phyloP scores from a whole-genome alignment of 1,284 basidiomycete genomes.

The Cryptococcus depauperatus region DNA sequence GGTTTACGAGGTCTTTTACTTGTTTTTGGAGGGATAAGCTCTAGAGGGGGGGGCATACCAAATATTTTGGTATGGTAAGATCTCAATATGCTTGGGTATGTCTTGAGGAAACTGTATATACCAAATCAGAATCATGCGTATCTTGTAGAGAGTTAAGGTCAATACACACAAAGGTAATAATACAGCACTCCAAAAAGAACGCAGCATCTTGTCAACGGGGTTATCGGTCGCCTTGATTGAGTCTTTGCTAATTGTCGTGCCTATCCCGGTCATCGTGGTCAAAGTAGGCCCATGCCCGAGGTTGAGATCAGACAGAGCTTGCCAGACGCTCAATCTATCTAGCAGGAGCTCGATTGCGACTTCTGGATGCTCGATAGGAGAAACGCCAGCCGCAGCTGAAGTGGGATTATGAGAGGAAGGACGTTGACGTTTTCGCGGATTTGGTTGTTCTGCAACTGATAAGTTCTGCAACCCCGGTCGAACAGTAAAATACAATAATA shows the following conservation, averaged over 20 bases:
- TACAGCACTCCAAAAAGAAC: conserved; percentile 26
- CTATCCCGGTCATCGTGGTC: neutral
- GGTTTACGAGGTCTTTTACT: conserved; percentile 34
- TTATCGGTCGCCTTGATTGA: conserved; percentile 10
- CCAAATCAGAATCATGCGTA: too few relatives aligned
- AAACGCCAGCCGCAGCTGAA: neutral
- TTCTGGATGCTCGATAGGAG: conserved; percentile 20
- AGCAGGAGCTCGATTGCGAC: conserved; percentile 29
- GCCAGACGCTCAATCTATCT: conserved; percentile 38
- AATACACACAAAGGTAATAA: conserved; percentile 23
- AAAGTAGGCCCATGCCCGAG: conserved; percentile 10
- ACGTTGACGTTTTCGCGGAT: conserved; percentile 10
- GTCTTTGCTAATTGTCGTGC: neutral
- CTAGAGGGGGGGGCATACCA: conserved; percentile 24
- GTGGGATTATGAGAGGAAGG: neutral
- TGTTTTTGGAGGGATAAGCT: conserved; percentile 16
- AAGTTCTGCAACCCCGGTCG: neutral
- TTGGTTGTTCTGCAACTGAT: conserved; percentile 1
- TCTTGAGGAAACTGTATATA: too few relatives aligned
- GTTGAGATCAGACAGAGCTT: conserved; percentile 34
- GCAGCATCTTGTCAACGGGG: conserved; percentile 10
- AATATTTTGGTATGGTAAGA: conserved; percentile 37
- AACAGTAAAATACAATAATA: conserved; percentile 3
- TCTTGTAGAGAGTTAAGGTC: too few relatives aligned
- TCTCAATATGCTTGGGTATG: too few relatives aligned